These are phyloP conservation scores for Termitomyces sp. DNA, from an alignment of 768 basidiomycete species.

Conservation along the genomic window DNA sequence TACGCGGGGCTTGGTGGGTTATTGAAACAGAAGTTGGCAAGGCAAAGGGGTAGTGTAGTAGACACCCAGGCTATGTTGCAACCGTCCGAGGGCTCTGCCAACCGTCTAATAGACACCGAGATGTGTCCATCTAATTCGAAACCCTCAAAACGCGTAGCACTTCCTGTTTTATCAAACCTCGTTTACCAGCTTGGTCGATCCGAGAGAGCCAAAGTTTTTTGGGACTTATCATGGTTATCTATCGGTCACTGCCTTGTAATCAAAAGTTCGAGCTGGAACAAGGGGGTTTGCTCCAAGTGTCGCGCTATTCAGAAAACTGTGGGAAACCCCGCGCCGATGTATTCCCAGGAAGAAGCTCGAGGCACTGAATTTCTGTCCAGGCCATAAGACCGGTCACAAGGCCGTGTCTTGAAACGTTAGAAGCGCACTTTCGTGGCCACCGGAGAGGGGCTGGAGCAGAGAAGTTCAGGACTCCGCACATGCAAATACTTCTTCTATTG, in stretches of 20 bases:
- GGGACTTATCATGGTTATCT: constrained; percentile 3
- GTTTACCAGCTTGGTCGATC: constrained; percentile 5
- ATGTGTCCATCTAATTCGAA: background rate
- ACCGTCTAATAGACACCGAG: background rate
- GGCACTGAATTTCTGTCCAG: constrained; percentile 10
- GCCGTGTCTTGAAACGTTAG: constrained; percentile 12
- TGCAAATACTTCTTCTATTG: background rate
- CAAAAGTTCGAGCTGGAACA: constrained; percentile 10
- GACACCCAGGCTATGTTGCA: constrained; percentile 1
- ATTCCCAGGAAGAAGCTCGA: constrained; percentile 15
- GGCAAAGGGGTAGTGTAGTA: background rate
- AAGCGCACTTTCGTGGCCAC: constrained; percentile 5
- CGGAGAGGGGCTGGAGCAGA: constrained; percentile 4
- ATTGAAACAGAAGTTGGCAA: background rate
- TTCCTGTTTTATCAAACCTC: background rate
- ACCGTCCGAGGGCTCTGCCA: background rate
- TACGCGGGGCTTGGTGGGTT: background rate
- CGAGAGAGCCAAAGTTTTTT: background rate
- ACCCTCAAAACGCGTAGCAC: background rate
- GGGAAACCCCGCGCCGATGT: background rate
- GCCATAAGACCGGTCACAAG: constrained; percentile 11
- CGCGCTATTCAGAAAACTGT: background rate
- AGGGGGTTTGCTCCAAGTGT: background rate
- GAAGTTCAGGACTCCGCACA: background rate
- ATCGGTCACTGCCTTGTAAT: constrained; percentile 7